Percentiles rank a stretch among this genome's conserved stretches.
These are phyloP conservation scores for Colletotrichum liaoningense DNA, from an alignment of 2,329 filamentous ascomycete species.

Conservation along the genomic window DNA sequence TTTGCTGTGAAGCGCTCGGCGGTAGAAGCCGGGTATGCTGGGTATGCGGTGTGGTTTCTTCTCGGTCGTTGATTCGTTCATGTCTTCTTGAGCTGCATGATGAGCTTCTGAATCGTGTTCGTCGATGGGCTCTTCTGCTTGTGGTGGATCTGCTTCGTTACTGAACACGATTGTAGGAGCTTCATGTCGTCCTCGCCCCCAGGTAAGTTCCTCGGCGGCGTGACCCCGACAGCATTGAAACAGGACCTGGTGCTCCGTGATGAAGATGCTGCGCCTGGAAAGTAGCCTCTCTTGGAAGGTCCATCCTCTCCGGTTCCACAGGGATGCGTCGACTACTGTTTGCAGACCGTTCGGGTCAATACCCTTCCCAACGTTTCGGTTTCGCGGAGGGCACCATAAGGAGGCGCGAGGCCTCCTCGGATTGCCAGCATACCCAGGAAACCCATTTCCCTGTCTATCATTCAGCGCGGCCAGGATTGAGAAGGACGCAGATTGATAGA, in stretches of 20 bases:
- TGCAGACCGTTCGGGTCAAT: conserved; percentile 17
- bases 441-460: conserved; percentile 41
- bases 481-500: conserved; percentile 56
- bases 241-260: conserved; percentile 31
- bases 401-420: conserved; percentile 8
- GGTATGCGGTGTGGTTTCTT: neutral
- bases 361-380: conserved; percentile 1
- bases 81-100: neutral
- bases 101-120: neutral
- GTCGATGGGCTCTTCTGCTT: neutral
- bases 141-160: neutral
- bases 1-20: neutral
- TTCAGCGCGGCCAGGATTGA: conserved; percentile 55
- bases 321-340: neutral
- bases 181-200: neutral
- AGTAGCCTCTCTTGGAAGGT: conserved; percentile 35
- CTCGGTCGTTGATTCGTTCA: neutral
- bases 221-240: conserved; percentile 29
- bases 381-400: conserved; percentile 11
- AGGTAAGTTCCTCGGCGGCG: conserved; percentile 21
- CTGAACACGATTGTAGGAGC: neutral
- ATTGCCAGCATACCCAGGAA: conserved; percentile 3
- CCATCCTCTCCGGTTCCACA: conserved; percentile 31
- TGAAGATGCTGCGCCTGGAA: conserved; percentile 29
- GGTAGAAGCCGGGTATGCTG: conserved; percentile 5